These are phyloP conservation scores for Cordyceps javanica DNA, from an alignment of 2,329 filamentous ascomycete species.

Conservation along the genomic window DNA sequence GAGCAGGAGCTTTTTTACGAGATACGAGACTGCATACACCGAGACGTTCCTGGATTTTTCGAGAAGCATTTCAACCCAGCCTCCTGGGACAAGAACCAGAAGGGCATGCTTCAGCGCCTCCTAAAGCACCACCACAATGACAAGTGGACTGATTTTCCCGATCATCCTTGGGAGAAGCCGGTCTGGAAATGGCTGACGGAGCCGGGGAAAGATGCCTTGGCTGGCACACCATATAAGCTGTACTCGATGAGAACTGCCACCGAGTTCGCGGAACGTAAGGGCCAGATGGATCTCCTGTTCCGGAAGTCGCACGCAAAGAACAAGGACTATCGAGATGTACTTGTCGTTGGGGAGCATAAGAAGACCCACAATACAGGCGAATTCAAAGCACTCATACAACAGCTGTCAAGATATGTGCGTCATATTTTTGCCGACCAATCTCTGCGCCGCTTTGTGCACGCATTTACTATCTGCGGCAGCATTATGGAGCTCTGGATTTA, in stretches of 20 bases:
- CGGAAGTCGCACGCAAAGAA: conserved; percentile 7
- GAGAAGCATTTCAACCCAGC: conserved; percentile 9
- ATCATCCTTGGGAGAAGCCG: background rate
- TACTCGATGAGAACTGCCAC: conserved; percentile 16
- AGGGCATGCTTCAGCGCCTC: conserved; percentile 10
- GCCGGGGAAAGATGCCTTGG: conserved; percentile 7
- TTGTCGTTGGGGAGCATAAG: conserved; percentile 19
- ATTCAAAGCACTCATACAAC: conserved; percentile 17
- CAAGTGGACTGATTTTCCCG: conserved; percentile 4
- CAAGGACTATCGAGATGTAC: conserved; percentile 16
- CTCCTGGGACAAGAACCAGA: conserved; percentile 6
- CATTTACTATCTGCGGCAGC: conserved; percentile 6
- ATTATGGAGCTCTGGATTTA: conserved; percentile 14
- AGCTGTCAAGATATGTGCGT: conserved; percentile 17
- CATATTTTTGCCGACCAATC: conserved; percentile 17
- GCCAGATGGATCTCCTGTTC: conserved; percentile 20
- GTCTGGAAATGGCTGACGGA: conserved; percentile 9
- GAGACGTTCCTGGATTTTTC: conserved; percentile 10
- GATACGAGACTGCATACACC: conserved; percentile 8
- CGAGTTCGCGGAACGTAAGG: conserved; percentile 18
- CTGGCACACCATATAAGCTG: conserved; percentile 8
- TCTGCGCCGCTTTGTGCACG: conserved; percentile 17
- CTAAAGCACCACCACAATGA: conserved; percentile 3
- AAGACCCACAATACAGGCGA: conserved; percentile 11
- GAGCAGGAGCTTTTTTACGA: conserved; percentile 11